Conservation (phyloP, 352 stramenopile species). For the Globisporangium okanoganense region DNA sequence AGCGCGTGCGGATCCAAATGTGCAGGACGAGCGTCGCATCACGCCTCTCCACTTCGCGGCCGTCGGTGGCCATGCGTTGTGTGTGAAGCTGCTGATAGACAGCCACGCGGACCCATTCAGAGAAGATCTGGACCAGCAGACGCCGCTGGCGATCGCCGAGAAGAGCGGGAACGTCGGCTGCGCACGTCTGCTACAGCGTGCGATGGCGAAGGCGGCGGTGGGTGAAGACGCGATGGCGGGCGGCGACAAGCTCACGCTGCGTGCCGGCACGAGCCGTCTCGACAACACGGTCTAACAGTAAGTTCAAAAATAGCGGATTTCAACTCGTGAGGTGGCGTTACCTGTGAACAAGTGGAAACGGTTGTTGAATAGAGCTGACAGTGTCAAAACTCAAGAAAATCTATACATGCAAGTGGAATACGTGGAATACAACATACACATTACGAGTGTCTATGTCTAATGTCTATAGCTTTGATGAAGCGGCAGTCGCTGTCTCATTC, state of each 20-base stretch:
- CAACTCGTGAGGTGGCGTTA: not conserved
- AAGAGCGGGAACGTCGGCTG: constrained; percentile 77
- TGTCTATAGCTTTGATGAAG: constrained; percentile 25
- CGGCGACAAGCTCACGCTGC: constrained; percentile 45
- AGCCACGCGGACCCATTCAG: constrained; percentile 76
- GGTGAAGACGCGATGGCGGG: constrained; percentile 30
- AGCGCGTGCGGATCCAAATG: constrained; percentile 61
- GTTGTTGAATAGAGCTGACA: not conserved
- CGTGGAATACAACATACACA: not conserved
- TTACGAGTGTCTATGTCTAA: not conserved
- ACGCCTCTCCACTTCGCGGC: constrained; percentile 74
- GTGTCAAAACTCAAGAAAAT: not conserved
- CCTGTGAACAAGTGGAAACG: not conserved
- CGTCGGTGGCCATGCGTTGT: constrained; percentile 67
- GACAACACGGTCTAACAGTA: constrained; percentile 83
- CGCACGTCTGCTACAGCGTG: constrained; percentile 61
- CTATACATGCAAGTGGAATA: no score
- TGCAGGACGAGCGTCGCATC: constrained; percentile 65
- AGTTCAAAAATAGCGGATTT: not conserved
- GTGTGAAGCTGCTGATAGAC: constrained; percentile 78
- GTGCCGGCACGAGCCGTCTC: constrained; percentile 45
- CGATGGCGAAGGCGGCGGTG: constrained; percentile 70
- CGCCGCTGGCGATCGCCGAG: constrained; percentile 60
- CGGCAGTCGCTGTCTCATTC: not conserved
- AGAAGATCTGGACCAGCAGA: constrained; percentile 76